Evolutionary conservation across 805 yeast species (phyloP).

Genomic region (Wickerhamomyces canadensis): DNA sequence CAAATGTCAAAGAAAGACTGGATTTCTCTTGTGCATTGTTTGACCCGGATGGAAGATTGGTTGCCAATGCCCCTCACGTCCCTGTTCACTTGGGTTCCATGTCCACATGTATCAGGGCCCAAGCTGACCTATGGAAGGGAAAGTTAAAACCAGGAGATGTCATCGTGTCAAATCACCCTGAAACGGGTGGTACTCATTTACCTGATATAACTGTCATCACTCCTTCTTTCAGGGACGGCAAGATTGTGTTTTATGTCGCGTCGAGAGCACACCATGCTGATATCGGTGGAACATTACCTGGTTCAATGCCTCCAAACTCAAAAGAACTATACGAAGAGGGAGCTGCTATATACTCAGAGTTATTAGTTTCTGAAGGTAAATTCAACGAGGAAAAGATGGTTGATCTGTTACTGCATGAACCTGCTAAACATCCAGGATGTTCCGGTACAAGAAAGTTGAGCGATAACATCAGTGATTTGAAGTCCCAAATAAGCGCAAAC

Average conservation of each 20-base stretch:
- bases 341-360: slow-evolving; percentile 75
- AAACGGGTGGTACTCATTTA: slow-evolving; percentile 79
- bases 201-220: slow-evolving; percentile 92
- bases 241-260: slow-evolving; percentile 80
- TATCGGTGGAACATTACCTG: slow-evolving; percentile 88
- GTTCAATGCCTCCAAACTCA: slow-evolving; percentile 93
- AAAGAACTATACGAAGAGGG: slow-evolving; percentile 86
- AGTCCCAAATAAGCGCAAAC: slow-evolving; percentile 87
- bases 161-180: slow-evolving; percentile 73
- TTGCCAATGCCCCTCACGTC: slow-evolving; percentile 84
- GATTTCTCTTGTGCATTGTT: slow-evolving; percentile 85
- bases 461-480: slow-evolving; percentile 80
- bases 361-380: slow-evolving; percentile 62
- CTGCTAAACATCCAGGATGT: slow-evolving; percentile 79
- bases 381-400: slow-evolving; percentile 73
- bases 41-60: slow-evolving; percentile 69
- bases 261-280: slow-evolving; percentile 96
- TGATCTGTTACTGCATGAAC: slow-evolving; percentile 58
- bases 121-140: slow-evolving; percentile 59
- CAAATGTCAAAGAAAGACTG: slow-evolving; percentile 77
- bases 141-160: slow-evolving; percentile 70
- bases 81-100: slow-evolving; percentile 86
- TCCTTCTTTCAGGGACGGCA: slow-evolving; percentile 66
- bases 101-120: slow-evolving; percentile 72
- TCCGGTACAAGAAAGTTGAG: slow-evolving; percentile 81